These are phyloP conservation scores for Davidsoniella australis DNA, from an alignment of 2,329 filamentous ascomycete genomes.

Conservation along the genomic window DNA sequence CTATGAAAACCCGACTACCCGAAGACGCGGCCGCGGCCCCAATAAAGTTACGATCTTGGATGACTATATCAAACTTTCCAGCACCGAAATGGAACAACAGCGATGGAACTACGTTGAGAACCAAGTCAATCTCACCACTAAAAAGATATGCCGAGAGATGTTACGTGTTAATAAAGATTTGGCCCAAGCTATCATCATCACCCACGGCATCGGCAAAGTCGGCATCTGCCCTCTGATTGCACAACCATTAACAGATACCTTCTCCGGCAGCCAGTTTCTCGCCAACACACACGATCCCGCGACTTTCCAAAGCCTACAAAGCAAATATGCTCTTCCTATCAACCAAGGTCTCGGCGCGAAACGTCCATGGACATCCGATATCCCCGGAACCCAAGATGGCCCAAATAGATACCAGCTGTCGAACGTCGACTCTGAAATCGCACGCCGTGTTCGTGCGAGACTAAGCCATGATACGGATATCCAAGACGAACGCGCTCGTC, in stretches of 20 bases:
- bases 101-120: slow-evolving; percentile 31
- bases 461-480: slow-evolving; percentile 46
- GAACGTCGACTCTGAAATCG: not conserved
- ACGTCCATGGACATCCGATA: not conserved
- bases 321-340: not conserved
- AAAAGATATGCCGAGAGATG: slow-evolving; percentile 17
- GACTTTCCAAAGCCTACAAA: not conserved
- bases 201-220: slow-evolving; percentile 22
- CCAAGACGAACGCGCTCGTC: slow-evolving; percentile 13
- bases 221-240: slow-evolving; percentile 12
- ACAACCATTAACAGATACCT: slow-evolving; percentile 27
- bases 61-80: slow-evolving; percentile 16
- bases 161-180: slow-evolving; percentile 23
- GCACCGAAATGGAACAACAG: slow-evolving; percentile 17
- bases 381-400: not conserved
- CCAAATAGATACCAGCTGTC: too few relatives aligned
- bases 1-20: not conserved
- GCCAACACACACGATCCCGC: not conserved
- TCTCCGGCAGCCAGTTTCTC: slow-evolving; percentile 28
- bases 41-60: slow-evolving; percentile 20
- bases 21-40: slow-evolving; percentile 16
- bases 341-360: not conserved
- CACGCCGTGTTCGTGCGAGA: not conserved
- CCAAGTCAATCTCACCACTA: slow-evolving; percentile 28
- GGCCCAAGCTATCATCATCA: slow-evolving; percentile 19